Base-by-base conservation (phyloP, 2,329 filamentous ascomycete genomes). In the Fusarium xyrophilum region DNA sequence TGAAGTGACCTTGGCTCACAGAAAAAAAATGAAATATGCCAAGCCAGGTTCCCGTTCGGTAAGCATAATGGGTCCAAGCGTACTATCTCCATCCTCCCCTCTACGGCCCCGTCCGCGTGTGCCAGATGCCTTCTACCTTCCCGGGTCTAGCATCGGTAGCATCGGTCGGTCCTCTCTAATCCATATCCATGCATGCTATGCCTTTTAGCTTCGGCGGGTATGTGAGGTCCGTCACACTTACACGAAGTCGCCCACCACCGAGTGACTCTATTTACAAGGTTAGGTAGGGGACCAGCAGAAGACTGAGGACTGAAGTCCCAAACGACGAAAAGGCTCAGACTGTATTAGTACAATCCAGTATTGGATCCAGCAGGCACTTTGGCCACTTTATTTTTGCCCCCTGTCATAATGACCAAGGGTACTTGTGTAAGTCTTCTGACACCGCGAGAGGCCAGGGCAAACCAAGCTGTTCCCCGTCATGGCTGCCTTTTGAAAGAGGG, bases 121-220 rank as follows among this genome's bases (percentile, higher is more conserved):
- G 65, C 65, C 68, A 56, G 69, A 60, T 53, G 61, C 36, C 40
- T 43, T 57, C 64, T 65, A 58, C 71, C 28, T 60, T 66, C 68
- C 56, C 13, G 42, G 60, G 62, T 51, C 62, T 72, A 73, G 63
- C 44, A 63, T 63, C 46, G 23, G 60, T 70, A 65, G 44, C 63
- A 70, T 70, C 67, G 56, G 56, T 70, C 67, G 56, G 56, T 51
- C 60, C 64, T 68, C 61, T 50, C 60, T 57, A 62, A 60, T 70
- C 65, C 63, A 60, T 64, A 53, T 66, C 58, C 60, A 74, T 73
- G 70, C 72, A 73, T 74, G 69, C 68, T 67, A 73, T 63, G 65
- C 39, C 25, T 47, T 69, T 66, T 74, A 76, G 74, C 71, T 57
- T 52, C 70, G 73, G 74, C 74, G 74, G 73, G 72, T 75, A 76